These are phyloP conservation scores for Salix koriyanagi DNA, from an alignment of 345 rosid species.

Conservation along the genomic window DNA sequence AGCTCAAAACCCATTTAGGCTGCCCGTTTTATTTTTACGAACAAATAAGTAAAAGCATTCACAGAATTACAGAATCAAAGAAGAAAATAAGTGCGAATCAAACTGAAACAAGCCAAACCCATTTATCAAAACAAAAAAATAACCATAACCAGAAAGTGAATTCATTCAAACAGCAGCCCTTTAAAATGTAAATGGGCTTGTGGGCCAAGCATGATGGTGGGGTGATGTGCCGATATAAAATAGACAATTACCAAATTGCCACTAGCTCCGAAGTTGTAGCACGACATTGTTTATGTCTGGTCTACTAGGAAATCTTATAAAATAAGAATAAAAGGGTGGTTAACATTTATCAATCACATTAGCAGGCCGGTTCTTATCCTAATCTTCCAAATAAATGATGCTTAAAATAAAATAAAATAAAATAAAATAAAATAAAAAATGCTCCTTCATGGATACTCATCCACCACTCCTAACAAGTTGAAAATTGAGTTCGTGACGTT, in stretches of 20 bases:
- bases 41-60: neutral
- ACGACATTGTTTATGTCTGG: too few species aligned
- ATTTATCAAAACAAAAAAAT: neutral
- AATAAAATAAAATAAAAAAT: conserved; percentile 3
- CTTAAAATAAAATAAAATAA: neutral
- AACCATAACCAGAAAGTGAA: neutral
- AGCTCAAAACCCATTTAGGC: neutral
- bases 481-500: neutral
- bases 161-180: neutral
- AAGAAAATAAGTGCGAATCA: neutral
- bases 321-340: neutral
- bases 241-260: neutral
- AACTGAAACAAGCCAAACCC: neutral
- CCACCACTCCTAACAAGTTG: conserved; percentile 8
- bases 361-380: neutral
- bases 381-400: conserved; percentile 14
- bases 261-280: neutral
- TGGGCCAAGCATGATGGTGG: neutral
- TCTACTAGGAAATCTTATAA: neutral
- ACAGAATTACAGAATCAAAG: neutral
- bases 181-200: neutral
- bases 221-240: too few species aligned
- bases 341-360: neutral
- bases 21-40: neutral
- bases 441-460: conserved; percentile 29